Evolutionary conservation across 1,284 basidiomycete species (phyloP).

Genomic region (Lignosus rhinocerotis): DNA sequence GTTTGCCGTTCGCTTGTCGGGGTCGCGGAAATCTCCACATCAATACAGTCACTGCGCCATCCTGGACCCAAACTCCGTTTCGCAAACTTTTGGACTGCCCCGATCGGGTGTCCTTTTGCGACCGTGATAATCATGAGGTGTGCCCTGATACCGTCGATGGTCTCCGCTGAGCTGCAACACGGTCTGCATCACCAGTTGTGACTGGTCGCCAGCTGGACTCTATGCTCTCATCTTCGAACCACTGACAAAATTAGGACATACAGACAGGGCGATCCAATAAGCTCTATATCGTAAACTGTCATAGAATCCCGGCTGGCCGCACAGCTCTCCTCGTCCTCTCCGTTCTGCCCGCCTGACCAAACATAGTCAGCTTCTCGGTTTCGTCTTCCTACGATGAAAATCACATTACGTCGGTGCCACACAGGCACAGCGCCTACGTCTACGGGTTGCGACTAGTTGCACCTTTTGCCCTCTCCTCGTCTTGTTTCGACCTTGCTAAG

Average conservation of each 20-base stretch:
- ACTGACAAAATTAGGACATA: neutral
- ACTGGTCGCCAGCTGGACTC: neutral
- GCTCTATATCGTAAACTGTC: conserved; percentile 11
- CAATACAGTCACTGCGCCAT: neutral
- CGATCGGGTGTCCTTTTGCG: neutral
- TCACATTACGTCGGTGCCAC: conserved; percentile 17
- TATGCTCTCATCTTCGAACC: conserved; percentile 16
- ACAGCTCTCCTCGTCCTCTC: conserved; percentile 11
- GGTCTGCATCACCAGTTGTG: neutral
- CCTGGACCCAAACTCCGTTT: neutral
- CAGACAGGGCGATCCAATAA: conserved; percentile 7
- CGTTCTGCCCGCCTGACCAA: conserved; percentile 1
- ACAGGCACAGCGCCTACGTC: conserved; percentile 19
- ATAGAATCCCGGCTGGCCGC: conserved; percentile 4
- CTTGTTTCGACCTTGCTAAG: conserved; percentile 1
- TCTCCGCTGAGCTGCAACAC: conserved; percentile 5
- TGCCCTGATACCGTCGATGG: conserved; percentile 6
- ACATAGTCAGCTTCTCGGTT: neutral
- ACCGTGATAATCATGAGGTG: conserved; percentile 19
- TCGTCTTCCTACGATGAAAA: conserved; percentile 13
- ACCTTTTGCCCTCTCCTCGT: conserved; percentile 10
- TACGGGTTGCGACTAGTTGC: conserved; percentile 4
- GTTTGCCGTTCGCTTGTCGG: conserved; percentile 3
- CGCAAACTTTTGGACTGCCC: neutral
- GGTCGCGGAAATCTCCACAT: conserved; percentile 2